Percentiles rank a stretch among this genome's conserved stretches.
Conservation (phyloP, 352 stramenopile genomes). For the Albugo laibachii region DNA sequence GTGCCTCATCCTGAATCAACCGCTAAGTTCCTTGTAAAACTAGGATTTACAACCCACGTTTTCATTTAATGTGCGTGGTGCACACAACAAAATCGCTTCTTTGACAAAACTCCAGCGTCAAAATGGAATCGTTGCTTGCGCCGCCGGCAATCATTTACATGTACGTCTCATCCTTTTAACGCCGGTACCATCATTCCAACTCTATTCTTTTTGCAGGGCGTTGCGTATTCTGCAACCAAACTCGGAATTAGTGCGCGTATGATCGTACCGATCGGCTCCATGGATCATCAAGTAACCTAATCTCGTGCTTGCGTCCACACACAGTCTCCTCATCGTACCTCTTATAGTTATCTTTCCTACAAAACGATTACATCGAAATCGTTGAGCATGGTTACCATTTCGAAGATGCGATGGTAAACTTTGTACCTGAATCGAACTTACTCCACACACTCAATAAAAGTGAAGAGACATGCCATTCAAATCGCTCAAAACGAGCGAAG, state of each 20-base stretch:
- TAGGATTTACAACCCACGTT: slow-evolving; percentile 94
- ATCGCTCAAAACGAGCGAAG: slow-evolving; percentile 82
- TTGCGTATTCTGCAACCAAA: slow-evolving; percentile 86
- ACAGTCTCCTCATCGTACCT: neutral
- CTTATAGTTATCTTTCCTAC: neutral
- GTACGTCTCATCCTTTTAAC: slow-evolving; percentile 3
- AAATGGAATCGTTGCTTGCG: slow-evolving; percentile 62
- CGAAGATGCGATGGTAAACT: slow-evolving; percentile 75
- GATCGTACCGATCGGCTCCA: slow-evolving; percentile 90
- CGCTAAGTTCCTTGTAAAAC: neutral
- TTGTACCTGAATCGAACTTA: neutral
- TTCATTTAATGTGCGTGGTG: slow-evolving; percentile 95
- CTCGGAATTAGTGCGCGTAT: slow-evolving; percentile 90
- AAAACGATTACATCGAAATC: slow-evolving; percentile 72
- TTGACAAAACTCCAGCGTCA: slow-evolving; percentile 59
- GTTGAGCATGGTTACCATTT: slow-evolving; percentile 92
- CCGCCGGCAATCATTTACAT: slow-evolving; percentile 93
- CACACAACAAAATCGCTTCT: slow-evolving; percentile 98
- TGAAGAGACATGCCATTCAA: slow-evolving; percentile 77
- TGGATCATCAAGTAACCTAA: slow-evolving; percentile 74
- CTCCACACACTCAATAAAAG: neutral
- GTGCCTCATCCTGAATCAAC: neutral
- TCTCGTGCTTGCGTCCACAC: too few relatives aligned
- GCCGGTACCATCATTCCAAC: neutral
- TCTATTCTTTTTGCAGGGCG: slow-evolving; percentile 25